Evolutionary conservation across 2,329 filamentous ascomycete species (phyloP), one percentile per base, ranked within the genome.

Genomic region (Bipolaris bicolor): DNA sequence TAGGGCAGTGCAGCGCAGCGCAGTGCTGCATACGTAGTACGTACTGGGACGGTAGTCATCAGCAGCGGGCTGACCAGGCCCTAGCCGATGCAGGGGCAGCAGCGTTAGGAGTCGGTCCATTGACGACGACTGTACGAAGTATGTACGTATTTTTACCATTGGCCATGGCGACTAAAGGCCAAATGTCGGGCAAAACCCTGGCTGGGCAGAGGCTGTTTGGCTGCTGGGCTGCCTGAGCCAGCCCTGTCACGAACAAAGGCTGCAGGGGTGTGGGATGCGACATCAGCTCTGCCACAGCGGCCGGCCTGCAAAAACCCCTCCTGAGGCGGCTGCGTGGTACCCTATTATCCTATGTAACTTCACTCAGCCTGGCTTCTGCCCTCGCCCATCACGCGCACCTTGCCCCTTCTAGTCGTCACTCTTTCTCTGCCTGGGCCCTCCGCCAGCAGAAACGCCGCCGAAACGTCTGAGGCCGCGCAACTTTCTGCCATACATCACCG

Each of bases 241-340:
- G 55, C 49, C 37, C 44, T 57, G 54, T 57, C 54, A 53, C 43
- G 29, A 57, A 49, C 41, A 48, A 57, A 37, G 50, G 50, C 54
- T 29, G 45, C 55, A 49, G 55, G 55, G 55, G 55, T 54, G 22
- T 26, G 24, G 43, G 37, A 44, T 49, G 50, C 53, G 55, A 57
- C 55, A 54, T 57, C 55, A 54, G 55, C 55, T 57, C 55, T 52
- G 55, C 50, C 54, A 44, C 55, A 53, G 49, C 50, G 53, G 44
- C 55, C 20, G 50, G 31, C 26, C 37, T 54, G 55, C 50, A 49
- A 43, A 41, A 57, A 52, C 40, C 50, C 39, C 55, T 57, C 55
- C 55, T 54, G 55, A 54, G 37, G 50, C 26, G 49, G 43, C 49
- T 57, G 50, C 36, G 31, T 36, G 36, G 18, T 24, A 31, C 39